Base-by-base conservation (phyloP, 2,329 filamentous ascomycete species). In the Ophiocordyceps robertsii region DNA sequence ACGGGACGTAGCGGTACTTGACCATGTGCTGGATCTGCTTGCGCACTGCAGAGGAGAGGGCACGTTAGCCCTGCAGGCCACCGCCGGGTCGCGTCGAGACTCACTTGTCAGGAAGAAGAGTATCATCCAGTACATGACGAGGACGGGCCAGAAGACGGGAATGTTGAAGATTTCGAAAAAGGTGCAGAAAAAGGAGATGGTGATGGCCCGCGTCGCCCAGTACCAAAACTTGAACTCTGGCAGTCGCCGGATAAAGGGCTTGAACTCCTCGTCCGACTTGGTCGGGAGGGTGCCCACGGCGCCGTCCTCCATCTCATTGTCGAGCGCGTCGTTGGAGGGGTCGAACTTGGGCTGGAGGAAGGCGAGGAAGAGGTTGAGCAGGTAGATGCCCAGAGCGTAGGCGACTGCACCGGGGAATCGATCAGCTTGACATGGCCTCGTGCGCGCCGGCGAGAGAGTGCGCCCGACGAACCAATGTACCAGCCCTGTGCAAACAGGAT, bases 201-300 rank as follows among this genome's bases (percentile, higher is more conserved):
- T 60, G 54, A 96, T 76, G 43, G 90, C 90, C 58, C 88, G 79
- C 44, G 90, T 96, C 42, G 90, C 88, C 56, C 85, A 84, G 69
- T 95, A 87, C 92, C 92, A 98, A 73, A 98, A 98, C 75, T 98
- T 98, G 77, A 98, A 98, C 67, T 98, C 92, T 43, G 92, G 92
- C 21, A 98, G 78, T 46, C 92, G 78, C 57, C 92, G 80, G 61
- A 98, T 95, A 59, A 98, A 98, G 4, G 92, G 92, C 49, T 88
- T 80, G 72, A 98, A 98, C 69, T 98, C 92, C 58, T 98, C 89
- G 58, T 96, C 90, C 55, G 87, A 81, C 69, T 95, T 95, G 44
- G 88, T 96, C 21, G 92, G 92, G 37, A 98, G 78, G 24, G 78
- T 77, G 42, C 82, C 82, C 27, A 79, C 78, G 14, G 86, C 75